Conservation (phyloP, 345 rosid species). For the Eucalyptus tenuipes region DNA sequence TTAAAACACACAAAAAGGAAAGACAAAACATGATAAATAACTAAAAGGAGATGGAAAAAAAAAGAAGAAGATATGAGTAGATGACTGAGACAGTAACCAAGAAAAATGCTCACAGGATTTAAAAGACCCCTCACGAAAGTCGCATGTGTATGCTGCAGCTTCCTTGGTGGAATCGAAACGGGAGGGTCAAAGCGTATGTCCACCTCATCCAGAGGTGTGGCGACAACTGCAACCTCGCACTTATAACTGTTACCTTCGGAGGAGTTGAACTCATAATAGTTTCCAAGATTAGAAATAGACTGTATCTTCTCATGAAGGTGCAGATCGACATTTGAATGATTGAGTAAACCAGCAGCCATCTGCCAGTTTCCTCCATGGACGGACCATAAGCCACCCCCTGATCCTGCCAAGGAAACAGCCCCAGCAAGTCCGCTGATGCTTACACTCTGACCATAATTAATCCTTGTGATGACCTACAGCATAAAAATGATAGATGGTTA, state of each 20-base stretch:
- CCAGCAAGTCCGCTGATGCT: conserved; percentile 89
- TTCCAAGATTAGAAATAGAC: conserved; percentile 45
- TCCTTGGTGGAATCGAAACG: conserved; percentile 58
- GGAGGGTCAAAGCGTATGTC: conserved; percentile 55
- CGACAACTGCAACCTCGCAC: conserved; percentile 60
- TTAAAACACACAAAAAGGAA: background rate
- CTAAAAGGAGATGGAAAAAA: background rate
- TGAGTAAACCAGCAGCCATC: conserved; percentile 77
- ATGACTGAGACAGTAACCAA: background rate
- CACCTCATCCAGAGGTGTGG: conserved; percentile 76
- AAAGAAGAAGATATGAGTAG: background rate
- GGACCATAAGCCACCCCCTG: conserved; percentile 83
- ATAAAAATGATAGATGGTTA: background rate
- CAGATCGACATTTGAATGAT: conserved; percentile 53
- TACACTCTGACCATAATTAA: conserved; percentile 87
- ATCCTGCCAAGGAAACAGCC: conserved; percentile 94
- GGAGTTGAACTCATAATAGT: conserved; percentile 73
- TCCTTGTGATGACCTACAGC: conserved; percentile 74
- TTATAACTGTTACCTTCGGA: conserved; percentile 46
- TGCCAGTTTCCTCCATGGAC: conserved; percentile 93
- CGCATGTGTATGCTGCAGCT: conserved; percentile 84
- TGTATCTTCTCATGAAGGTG: conserved; percentile 60
- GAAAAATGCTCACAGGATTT: conserved; percentile 54
- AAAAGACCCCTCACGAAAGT: conserved; percentile 84
- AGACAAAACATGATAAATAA: background rate